Base-by-base conservation (phyloP, 2,329 filamentous ascomycete genomes). In the Anthostomella pinea region DNA sequence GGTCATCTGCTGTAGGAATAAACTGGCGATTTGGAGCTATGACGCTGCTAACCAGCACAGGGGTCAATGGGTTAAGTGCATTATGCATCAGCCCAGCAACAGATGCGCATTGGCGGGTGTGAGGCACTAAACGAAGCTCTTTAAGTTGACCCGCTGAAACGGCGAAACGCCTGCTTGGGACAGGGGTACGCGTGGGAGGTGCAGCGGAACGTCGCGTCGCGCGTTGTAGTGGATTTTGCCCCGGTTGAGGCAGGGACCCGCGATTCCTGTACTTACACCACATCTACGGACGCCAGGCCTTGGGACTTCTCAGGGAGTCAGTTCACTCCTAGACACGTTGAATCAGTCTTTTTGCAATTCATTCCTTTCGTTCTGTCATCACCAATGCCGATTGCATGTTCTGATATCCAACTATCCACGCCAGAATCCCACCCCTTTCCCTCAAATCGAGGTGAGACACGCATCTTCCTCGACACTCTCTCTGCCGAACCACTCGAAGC, bases 131-230 rank as follows among this genome's bases (percentile, higher is more conserved):
- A 15, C 27, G 39, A 28, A 38, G 43, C 43, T 42, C 38, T 45
- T 46, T 25, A 49, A 39, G 38, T 22, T 38, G 38, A 35, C 39
- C 36, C 23, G 21, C 22, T 30, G 13, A 9, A n/a, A 18, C 13
- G 13, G 33, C 36, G 42, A n/a, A n/a, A n/a, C n/a, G n/a, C n/a
- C n/a, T n/a, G n/a, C 33, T 36, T 36, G 21, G 15, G 15, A 21
- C 44, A 45, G 46, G 42, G 58, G 51, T 59, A 56, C 60, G 48
- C 37, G 53, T 37, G 23, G 40, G 16, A 38, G 30, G 33, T 30
- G 17, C 28, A 25, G 14, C 22, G 17, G 13, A 27, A 15, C 25
- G 25, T 42, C 41, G 45, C 44, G 47, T 49, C 41, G 41, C 47
- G 47, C 20, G 34, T 45, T 39, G 41, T 45, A 41, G 34, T 49